Conservation (phyloP, 2,329 filamentous ascomycete species). For the Colletotrichum sp. region DNA sequence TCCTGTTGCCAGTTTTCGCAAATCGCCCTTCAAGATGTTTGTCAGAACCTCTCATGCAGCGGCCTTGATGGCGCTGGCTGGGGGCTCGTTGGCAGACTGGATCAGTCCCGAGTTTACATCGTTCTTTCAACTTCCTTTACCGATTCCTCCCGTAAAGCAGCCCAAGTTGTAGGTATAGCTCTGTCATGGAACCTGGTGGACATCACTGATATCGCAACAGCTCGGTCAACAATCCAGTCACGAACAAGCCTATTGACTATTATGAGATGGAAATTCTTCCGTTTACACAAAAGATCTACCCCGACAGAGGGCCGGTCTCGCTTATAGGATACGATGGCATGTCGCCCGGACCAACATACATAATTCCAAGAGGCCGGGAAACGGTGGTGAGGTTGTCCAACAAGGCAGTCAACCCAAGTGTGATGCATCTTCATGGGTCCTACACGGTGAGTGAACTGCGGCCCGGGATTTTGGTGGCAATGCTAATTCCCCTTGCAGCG, state of each 20-base stretch:
- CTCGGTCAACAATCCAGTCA: neutral
- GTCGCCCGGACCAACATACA: constrained; percentile 58
- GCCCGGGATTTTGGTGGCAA: neutral
- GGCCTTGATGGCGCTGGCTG: neutral
- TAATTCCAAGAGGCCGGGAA: constrained; percentile 53
- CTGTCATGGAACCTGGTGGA: accelerated
- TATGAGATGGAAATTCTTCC: neutral
- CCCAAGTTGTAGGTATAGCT: neutral
- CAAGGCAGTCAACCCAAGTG: constrained; percentile 45
- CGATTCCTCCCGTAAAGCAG: neutral
- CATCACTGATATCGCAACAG: constrained; percentile 12
- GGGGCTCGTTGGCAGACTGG: neutral
- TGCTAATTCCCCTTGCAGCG: constrained; percentile 21
- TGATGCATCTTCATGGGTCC: constrained; percentile 61
- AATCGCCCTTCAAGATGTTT: neutral
- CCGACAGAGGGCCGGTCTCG: constrained; percentile 33
- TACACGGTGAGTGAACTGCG: constrained; percentile 34
- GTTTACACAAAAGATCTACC: constrained; percentile 34
- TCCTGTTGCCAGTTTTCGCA: neutral
- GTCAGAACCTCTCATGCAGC: neutral
- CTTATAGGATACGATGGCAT: constrained; percentile 59
- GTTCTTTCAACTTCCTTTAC: neutral
- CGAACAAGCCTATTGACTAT: neutral
- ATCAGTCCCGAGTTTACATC: neutral
- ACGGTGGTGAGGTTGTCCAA: constrained; percentile 61